Conservation (phyloP, 2,329 filamentous ascomycete genomes). For the Myriangium duriaei region DNA sequence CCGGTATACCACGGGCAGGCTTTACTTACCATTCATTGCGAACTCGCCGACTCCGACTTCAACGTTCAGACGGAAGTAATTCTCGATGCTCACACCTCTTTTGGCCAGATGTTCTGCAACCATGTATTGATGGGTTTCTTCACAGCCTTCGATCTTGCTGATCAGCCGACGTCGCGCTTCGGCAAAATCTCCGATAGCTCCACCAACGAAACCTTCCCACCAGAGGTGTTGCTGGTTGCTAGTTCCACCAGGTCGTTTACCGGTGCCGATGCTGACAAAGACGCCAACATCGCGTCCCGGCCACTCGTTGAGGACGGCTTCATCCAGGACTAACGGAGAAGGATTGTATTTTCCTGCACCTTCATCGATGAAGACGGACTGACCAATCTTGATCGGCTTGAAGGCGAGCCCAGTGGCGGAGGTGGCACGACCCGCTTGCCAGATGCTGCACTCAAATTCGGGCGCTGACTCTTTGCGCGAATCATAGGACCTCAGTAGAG, state of each 20-base stretch:
- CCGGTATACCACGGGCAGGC: constrained; percentile 80
- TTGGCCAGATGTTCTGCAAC: constrained; percentile 47
- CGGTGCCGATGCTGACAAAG: constrained; percentile 89
- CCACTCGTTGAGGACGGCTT: constrained; percentile 88
- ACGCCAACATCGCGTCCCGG: constrained; percentile 85
- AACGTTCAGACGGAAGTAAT: constrained; percentile 94
- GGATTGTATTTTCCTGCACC: constrained; percentile 83
- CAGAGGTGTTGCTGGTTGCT: constrained; percentile 60
- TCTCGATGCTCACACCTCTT: constrained; percentile 65
- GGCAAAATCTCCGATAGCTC: constrained; percentile 69
- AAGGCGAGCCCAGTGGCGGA: constrained; percentile 84
- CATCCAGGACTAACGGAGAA: constrained; percentile 75
- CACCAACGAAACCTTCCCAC: constrained; percentile 76
- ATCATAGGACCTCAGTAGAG: constrained; percentile 80
- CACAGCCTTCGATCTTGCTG: constrained; percentile 87
- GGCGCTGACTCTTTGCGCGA: constrained; percentile 77
- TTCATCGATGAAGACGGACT: constrained; percentile 88
- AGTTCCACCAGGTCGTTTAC: constrained; percentile 63
- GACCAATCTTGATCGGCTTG: constrained; percentile 88
- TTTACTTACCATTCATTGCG: constrained; percentile 96
- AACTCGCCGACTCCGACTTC: constrained; percentile 83
- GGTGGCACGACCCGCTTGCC: constrained; percentile 94
- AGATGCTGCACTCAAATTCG: constrained; percentile 89
- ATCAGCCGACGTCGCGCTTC: constrained; percentile 76
- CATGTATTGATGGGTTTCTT: constrained; percentile 82